Evolutionary conservation across 108 stramenopile genomes (phyloP), one percentile per base, ranked within the genome.

Genomic region (Aurantiochytrium sp.): DNA sequence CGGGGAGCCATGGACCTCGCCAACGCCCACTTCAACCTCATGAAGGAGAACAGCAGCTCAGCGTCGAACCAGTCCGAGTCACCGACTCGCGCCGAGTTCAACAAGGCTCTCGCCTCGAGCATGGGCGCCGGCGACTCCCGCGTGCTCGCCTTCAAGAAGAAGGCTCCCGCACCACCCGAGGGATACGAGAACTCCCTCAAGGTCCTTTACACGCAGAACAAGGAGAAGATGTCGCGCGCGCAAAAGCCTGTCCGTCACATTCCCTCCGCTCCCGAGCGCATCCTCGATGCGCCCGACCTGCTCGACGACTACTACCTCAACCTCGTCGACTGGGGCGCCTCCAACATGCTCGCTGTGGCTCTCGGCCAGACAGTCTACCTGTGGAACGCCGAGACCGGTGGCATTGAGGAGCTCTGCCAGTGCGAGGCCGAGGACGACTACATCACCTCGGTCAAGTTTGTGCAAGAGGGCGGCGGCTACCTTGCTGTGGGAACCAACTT

Each of bases 231-330:
- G 72, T 92, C 94, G 23, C 93, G 49, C 90, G 94, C 71, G 90
- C 92, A 88, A 69, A 93, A n/a, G 93, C 93, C 95, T 23, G 96
- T 90, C 8, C 95, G 98, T 8, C 96, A 95, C 57, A 98, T 99
- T 90, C 96, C 98, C 59, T 97, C 97, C 49, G 96, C 97, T 6
- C 99, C 99, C 8, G 93, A 93, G 58, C 96, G 98, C 12, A 97
- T 98, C 90, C 93, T 99, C 58, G 99, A 99, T 93, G 99, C 99
- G 8, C 99, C 99, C 5, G 98, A 99, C 89, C 93, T 99, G 43
- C 92, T 97, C 25, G 98, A 99, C 91, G 98, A 99, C 92, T 99
- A 98, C 94, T 99, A 99, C 93, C 96, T 98, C 88, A 99, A 99
- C 92, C 92, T 99, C 47, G 93, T 98, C 49, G 96, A 96, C 58